Conservation (phyloP, 192 early-diverging fungal genomes). For the Paraglomus occultum region DNA sequence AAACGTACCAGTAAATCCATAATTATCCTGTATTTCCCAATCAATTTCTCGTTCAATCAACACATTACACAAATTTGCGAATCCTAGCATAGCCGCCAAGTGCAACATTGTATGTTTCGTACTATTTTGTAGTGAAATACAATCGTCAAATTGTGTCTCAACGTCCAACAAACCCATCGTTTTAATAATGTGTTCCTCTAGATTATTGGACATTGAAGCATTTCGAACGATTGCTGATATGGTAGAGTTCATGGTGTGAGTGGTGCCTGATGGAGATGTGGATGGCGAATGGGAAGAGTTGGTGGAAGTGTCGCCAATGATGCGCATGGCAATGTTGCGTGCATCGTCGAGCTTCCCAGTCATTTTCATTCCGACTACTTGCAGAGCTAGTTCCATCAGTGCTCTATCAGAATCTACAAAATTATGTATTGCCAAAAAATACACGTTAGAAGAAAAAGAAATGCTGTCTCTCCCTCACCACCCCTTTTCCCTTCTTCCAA, state of each 20-base stretch:
- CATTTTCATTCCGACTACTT: conserved; percentile 83
- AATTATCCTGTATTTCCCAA: conserved; percentile 57
- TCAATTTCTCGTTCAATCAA: conserved; percentile 45
- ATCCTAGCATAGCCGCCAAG: conserved; percentile 58
- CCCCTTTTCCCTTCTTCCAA: background rate
- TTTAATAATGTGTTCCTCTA: conserved; percentile 44
- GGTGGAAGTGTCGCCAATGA: conserved; percentile 49
- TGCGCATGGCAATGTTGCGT: conserved; percentile 67
- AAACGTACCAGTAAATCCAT: conserved; percentile 52
- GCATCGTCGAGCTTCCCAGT: conserved; percentile 78
- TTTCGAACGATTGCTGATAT: conserved; percentile 24
- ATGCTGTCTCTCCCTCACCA: conserved; percentile 26
- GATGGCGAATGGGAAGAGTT: conserved; percentile 30
- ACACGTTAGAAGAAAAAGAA: conserved; percentile 26
- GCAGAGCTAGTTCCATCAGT: conserved; percentile 87
- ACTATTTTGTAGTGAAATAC: conserved; percentile 36
- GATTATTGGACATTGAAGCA: conserved; percentile 38
- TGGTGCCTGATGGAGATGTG: conserved; percentile 29
- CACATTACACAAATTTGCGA: conserved; percentile 45
- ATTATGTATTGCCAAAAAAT: conserved; percentile 43
- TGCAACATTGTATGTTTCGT: conserved; percentile 62
- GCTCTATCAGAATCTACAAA: conserved; percentile 76
- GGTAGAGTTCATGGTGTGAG: conserved; percentile 34
- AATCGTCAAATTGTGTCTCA: conserved; percentile 34
- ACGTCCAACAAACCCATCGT: conserved; percentile 41